A percentile compares a stretch with the other conserved stretches of the same genome.
These are phyloP conservation scores for Plenodomus tracheiphilus DNA, from an alignment of 2,329 filamentous ascomycete genomes.

Conservation along the genomic window DNA sequence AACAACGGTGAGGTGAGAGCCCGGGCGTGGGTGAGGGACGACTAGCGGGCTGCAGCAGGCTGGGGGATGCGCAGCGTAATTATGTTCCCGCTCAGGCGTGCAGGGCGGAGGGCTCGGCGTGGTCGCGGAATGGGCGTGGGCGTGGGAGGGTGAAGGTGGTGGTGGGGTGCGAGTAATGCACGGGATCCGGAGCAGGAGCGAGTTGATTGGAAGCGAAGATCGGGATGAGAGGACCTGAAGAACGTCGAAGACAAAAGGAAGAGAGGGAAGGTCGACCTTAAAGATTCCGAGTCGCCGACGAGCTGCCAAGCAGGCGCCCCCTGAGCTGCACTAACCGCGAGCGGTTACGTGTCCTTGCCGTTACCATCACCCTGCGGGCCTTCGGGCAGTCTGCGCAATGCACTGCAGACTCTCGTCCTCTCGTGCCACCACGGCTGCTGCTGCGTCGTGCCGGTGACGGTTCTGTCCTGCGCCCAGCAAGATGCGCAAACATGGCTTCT, in stretches of 20 bases:
- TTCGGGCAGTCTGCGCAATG: slow-evolving; percentile 2
- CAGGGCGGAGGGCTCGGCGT: slow-evolving; percentile 13
- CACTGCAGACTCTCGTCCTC: neutral
- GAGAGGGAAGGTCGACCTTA: slow-evolving; percentile 20
- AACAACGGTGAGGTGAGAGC: slow-evolving; percentile 15
- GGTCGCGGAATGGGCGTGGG: slow-evolving; percentile 19
- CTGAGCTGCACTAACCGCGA: slow-evolving; percentile 26
- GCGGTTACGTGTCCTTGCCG: slow-evolving; percentile 18
- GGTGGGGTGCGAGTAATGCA: slow-evolving; percentile 27
- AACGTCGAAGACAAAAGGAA: slow-evolving; percentile 21
- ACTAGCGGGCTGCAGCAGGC: slow-evolving; percentile 28
- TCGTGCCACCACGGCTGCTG: neutral
- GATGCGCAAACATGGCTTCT: too few relatives aligned
- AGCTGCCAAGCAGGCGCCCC: slow-evolving; percentile 30
- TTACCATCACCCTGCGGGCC: slow-evolving; percentile 6
- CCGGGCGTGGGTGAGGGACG: slow-evolving; percentile 13
- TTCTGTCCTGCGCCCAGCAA: too few relatives aligned
- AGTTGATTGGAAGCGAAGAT: slow-evolving; percentile 39
- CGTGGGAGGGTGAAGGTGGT: slow-evolving; percentile 11
- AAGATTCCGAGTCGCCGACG: slow-evolving; percentile 25
- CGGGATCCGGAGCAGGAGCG: slow-evolving; percentile 34
- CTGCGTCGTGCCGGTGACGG: too few relatives aligned
- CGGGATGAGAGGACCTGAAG: slow-evolving; percentile 28
- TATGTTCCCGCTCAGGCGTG: slow-evolving; percentile 9
- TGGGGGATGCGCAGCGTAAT: slow-evolving; percentile 18